Evolutionary conservation across 495 filamentous ascomycete genomes (phyloP).

Genomic region (Penicillium lagena): DNA sequence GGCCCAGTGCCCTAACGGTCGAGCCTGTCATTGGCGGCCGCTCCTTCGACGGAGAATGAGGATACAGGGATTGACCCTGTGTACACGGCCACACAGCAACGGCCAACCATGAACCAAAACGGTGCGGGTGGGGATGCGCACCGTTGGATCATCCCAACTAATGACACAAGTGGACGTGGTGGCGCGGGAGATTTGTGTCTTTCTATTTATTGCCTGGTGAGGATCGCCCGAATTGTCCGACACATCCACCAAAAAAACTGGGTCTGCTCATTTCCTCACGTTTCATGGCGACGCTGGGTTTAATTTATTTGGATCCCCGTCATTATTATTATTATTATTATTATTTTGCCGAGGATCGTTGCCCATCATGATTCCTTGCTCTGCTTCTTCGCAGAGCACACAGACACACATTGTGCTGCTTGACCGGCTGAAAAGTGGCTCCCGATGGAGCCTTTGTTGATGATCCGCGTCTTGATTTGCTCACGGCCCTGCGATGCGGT

Average conservation of each 20-base stretch:
- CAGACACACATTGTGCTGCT: neutral
- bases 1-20: too few species aligned
- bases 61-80: too few species aligned
- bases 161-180: constrained; percentile 17
- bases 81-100: too few species aligned
- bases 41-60: too few species aligned
- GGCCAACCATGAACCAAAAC: too few species aligned
- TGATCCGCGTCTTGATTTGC: too few species aligned
- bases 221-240: constrained; percentile 17
- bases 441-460: neutral
- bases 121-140: neutral
- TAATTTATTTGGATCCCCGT: neutral
- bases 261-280: neutral
- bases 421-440: constrained; percentile 7
- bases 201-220: constrained; percentile 12
- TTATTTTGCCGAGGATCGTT: neutral
- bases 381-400: neutral
- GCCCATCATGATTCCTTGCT: neutral
- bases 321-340: too few species aligned
- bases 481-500: constrained; percentile 9
- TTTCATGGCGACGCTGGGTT: neutral
- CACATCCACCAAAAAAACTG: constrained; percentile 4
- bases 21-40: too few species aligned
- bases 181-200: constrained; percentile 1
- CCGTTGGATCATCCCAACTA: constrained; percentile 20